Conservation (phyloP, 208 protist genomes). For the Trypanosoma avium region DNA sequence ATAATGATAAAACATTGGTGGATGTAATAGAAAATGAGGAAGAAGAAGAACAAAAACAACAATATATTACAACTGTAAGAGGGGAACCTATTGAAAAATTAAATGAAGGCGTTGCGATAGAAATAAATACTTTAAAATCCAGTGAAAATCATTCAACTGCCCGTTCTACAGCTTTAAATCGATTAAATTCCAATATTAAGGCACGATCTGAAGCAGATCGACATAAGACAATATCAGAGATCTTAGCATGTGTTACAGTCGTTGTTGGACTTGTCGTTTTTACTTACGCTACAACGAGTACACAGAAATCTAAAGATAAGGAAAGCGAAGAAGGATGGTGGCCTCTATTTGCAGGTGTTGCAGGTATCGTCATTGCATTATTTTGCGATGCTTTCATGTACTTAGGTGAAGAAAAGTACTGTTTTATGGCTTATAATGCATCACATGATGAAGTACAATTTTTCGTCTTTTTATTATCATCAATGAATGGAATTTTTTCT, state of each 20-base stretch:
- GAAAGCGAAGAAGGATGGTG: slow-evolving; percentile 1
- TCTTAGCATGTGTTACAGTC: slow-evolving; percentile 30
- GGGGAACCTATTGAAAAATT: too few species aligned
- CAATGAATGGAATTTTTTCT: slow-evolving; percentile 14
- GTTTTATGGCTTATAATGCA: slow-evolving; percentile 30
- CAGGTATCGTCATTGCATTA: slow-evolving; percentile 35
- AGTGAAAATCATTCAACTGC: too few species aligned
- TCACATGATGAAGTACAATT: slow-evolving; percentile 30
- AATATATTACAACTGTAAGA: neutral
- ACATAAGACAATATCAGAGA: slow-evolving; percentile 21
- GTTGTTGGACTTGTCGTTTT: slow-evolving; percentile 49
- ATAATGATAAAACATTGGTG: too few species aligned
- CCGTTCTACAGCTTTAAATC: too few species aligned
- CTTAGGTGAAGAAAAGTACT: slow-evolving; percentile 52
- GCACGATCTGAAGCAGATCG: neutral
- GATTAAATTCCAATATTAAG: too few species aligned
- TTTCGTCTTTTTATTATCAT: slow-evolving; percentile 22
- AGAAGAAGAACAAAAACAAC: neutral
- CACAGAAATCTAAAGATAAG: neutral
- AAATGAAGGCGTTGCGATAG: too few species aligned
- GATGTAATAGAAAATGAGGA: slow-evolving; percentile 4
- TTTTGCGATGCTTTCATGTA: slow-evolving; percentile 51
- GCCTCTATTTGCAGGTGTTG: slow-evolving; percentile 29
- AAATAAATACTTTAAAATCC: too few species aligned
- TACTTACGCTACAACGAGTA: slow-evolving; percentile 30